Base-by-base conservation (phyloP, 2,329 filamentous ascomycete species). In the Arthrobotrys entomopaga region DNA sequence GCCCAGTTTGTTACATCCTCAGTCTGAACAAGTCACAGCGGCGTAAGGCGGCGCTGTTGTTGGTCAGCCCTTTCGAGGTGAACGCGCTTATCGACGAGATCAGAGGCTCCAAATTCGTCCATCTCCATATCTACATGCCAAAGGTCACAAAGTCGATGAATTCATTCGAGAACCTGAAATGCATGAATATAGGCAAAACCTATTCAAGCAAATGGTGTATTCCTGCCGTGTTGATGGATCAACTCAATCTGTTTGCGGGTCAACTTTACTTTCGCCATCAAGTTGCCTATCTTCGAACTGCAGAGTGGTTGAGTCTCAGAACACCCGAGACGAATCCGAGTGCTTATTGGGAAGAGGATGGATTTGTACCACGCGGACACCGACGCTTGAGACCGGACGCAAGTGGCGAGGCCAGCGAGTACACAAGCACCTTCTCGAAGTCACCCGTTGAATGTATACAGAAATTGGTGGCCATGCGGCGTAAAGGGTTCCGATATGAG, bases 221-320 rank as follows among this genome's bases (percentile, higher is more conserved):
- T 11, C 79, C 77, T 8, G 78, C 65, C 57, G 76, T 16, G 24
- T 77, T 86, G 0, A 79, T 81, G 0, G 80, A 82, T 0, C 82
- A 87, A 65, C 82, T 92, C 0, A 89, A 90, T 49, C 80, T 92
- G 0, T 91, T 92, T 64, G 83, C 90, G 0, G 90, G 90, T 0
- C 88, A 90, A 64, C 82, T 91, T 0, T 92, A 91, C 76, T 82
- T 91, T 8, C 79, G 79, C 0, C 84, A 82, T 0, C 86, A 83
- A 49, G 69, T 81, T 0, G 85, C 90, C 61, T 92, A 91, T 74
- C 75, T 79, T 0, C 79, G 81, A 5, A 78, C 85, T 0, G 89
- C 87, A 71, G 78, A 81, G 0, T 84, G 84, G 46, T 80, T 91
- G 0, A 85, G 87, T 0, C 77, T 90, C 0, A 80, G 82, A 0